Base-by-base conservation (phyloP, 768 basidiomycete genomes). In the Piloderma croceum region DNA sequence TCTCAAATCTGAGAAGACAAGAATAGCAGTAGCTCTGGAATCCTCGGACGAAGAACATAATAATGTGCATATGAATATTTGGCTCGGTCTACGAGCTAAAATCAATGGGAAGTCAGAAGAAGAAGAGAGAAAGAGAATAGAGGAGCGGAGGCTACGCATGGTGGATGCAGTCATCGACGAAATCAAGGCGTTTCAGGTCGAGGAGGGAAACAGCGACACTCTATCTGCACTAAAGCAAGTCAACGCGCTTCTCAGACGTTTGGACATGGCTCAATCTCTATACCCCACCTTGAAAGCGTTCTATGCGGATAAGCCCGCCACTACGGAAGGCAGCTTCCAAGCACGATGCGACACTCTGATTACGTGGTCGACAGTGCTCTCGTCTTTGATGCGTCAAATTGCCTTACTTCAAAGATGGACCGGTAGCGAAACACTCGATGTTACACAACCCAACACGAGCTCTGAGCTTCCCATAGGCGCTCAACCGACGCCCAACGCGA, bases 1-100 rank as follows among this genome's bases (percentile, higher is more conserved):
- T 9, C 77, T 99, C 48, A 90, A 85, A 58, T 86, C 90, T 1
- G 96, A 98, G 66, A 96, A 91, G 64, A 87, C 86, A 19, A 79
- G 96, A 42, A 92, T 97, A 44, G 85, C 86, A 21, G 81, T 80
- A 34, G 86, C 80, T 12, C 67, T 90, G 36, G 79, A 83, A 47
- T 75, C 79, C 17, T 73, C 77, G 15, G 71, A 71, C 6, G 81
- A 87, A 42, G 80, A 83, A 63, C 76, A 83, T 62, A 73, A 79
- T 55, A 76, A 74, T 59, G 63, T 75, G 46, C 75, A 79, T 55
- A 64, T 77, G 33, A 80, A 82, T 49, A 74, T 90, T 42, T 99
- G 94, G 93, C 69, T 93, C 42, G 90, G 88, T 40, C 77, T 97
- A 24, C 79, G 92, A 35, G 94, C 96, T 40, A 84, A 79, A 54